Conservation (phyloP, 179 eudicot species). For the Beta corolliflora region DNA sequence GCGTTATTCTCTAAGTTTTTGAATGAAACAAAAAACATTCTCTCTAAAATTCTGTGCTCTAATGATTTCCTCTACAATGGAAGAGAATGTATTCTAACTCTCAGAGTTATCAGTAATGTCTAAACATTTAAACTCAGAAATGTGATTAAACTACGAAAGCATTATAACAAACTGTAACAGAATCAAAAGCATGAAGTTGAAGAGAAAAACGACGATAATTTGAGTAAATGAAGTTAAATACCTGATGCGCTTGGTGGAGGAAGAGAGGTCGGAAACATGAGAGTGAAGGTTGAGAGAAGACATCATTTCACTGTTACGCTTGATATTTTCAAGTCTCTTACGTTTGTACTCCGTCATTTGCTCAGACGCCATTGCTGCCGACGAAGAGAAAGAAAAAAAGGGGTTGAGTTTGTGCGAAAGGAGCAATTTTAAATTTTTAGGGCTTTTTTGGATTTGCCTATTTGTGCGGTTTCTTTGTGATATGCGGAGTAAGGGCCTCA, state of each 20-base stretch:
- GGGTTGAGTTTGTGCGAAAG: not conserved
- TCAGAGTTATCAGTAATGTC: too few species aligned
- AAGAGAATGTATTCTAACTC: too few species aligned
- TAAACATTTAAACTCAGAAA: too few species aligned
- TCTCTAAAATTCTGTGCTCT: too few species aligned
- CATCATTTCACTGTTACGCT: conserved; percentile 68
- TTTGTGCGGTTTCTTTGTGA: too few species aligned
- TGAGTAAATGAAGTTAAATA: conserved; percentile 7
- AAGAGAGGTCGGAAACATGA: conserved; percentile 48
- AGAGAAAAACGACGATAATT: not conserved
- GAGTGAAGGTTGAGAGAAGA: conserved; percentile 74
- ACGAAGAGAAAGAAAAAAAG: not conserved
- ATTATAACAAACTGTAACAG: not conserved
- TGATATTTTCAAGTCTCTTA: conserved; percentile 73
- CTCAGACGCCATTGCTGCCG: conserved; percentile 41
- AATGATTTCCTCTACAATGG: too few species aligned
- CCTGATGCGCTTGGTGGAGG: conserved; percentile 61
- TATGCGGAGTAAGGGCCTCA: too few species aligned
- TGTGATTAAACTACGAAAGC: not conserved
- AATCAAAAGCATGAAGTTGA: not conserved
- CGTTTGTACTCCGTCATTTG: conserved; percentile 73
- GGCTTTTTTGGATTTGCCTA: too few species aligned
- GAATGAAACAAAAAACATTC: too few species aligned
- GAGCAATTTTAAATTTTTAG: too few species aligned
- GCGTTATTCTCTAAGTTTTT: too few species aligned